Base-by-base conservation (phyloP, 345 rosid genomes). In the Odontarrhena argentea region DNA sequence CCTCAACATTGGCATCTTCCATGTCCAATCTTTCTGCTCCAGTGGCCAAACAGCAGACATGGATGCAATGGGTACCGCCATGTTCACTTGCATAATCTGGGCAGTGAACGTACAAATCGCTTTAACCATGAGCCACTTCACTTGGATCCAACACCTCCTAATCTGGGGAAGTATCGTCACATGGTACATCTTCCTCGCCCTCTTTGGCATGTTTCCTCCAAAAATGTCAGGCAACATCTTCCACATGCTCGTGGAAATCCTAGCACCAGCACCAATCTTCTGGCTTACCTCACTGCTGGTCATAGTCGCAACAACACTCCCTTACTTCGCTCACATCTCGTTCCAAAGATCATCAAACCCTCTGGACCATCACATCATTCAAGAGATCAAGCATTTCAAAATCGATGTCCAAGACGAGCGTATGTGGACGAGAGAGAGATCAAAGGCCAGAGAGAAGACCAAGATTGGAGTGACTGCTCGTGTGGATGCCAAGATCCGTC, bases 41-140 rank as follows among this genome's bases (percentile, higher is more conserved):
- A 74, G 65, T 0, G 93, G 88, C 32, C 47, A 79, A 24, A 71
- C 76, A 0, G 84, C 86, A 3, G 93, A 91, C 67, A 71, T 82
- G 60, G 36, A 73, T 5, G 60, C 71, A n/a, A 75, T 83, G 1
- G 91, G 93, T 11, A 79, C 91, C 9, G 60, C 78, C 25, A 82
- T 76, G 65, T 85, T 67, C 80, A 82, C 96, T 6, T 82, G 86
- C 73, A 65, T 86, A 36, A 78, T 91, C 47, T 82, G 87, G 87
- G 73, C 85, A 0, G 89, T 86, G 32, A 88, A 86, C 41, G 84
- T 82, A 63, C 96, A 87, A 46, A 91, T 87, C 1, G 92, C 87
- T 18, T 81, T 91, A 18, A 75, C 79, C 3, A 84, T 81, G 77
- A 86, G 76, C 79, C 87, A 87, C 66, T 90, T 86, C 84, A 87